phyloP scores from a whole-genome alignment of 225 moss, liverwort and hornwort genomes.

The Climacium dendroides region DNA sequence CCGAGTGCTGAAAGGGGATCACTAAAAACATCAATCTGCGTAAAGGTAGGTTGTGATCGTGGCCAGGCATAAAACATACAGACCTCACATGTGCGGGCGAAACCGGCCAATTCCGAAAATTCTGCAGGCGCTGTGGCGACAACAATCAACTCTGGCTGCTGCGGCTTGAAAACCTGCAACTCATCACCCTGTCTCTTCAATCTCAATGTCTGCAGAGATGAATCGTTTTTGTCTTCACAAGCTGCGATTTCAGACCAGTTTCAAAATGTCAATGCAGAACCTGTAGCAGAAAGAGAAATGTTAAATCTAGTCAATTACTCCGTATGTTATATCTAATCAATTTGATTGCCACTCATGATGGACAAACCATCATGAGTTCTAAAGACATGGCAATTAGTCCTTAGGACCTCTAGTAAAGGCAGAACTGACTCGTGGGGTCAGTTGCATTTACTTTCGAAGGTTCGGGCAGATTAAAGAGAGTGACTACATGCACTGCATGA shows the following conservation, averaged over 20 bases:
- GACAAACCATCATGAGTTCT: neutral
- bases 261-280: neutral
- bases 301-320: neutral
- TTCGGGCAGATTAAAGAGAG: neutral
- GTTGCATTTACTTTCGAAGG: neutral
- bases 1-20: neutral
- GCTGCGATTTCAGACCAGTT: conserved; percentile 9
- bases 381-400: neutral
- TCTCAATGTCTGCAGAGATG: conserved; percentile 30
- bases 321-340: neutral
- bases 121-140: conserved; percentile 44
- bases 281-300: neutral
- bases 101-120: conserved; percentile 41
- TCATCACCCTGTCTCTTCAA: conserved; percentile 17
- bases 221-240: conserved; percentile 26
- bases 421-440: neutral
- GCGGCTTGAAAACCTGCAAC: conserved; percentile 24
- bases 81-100: conserved; percentile 76
- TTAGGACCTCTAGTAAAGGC: neutral
- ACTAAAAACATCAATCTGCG: neutral
- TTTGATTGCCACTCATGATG: neutral
- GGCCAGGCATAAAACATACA: neutral
- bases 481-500: neutral
- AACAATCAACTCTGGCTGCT: conserved; percentile 53
- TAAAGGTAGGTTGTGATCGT: neutral